phyloP scores from a whole-genome alignment of 352 stramenopile genomes.

The Phytopythium litorale region DNA sequence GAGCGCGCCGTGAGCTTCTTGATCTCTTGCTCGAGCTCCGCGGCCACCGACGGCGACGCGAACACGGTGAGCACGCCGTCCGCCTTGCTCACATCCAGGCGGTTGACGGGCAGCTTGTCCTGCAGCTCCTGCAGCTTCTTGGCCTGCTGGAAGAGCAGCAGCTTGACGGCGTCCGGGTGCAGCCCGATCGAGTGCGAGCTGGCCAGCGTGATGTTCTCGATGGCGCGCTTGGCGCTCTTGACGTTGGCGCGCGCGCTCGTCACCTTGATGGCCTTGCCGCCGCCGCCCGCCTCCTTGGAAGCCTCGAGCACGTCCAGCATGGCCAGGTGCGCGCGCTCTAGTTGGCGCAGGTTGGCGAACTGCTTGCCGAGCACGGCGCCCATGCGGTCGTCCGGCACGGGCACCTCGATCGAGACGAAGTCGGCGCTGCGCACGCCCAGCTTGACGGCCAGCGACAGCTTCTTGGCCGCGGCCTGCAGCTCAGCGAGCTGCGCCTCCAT shows the following conservation, averaged over 20 bases:
- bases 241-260: constrained; percentile 49
- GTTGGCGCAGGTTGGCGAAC: constrained; percentile 46
- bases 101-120: constrained; percentile 48
- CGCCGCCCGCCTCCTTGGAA: constrained; percentile 13
- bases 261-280: constrained; percentile 47
- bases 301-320: constrained; percentile 53
- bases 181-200: constrained; percentile 64
- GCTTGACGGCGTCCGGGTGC: constrained; percentile 71
- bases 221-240: constrained; percentile 29
- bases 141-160: constrained; percentile 73
- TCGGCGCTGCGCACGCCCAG: constrained; percentile 27
- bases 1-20: constrained; percentile 50
- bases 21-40: constrained; percentile 50
- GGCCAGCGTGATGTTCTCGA: constrained; percentile 71
- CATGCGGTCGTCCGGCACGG: constrained; percentile 58
- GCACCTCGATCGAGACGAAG: constrained; percentile 53
- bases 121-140: constrained; percentile 64
- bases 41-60: constrained; percentile 45
- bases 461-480: constrained; percentile 42
- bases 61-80: constrained; percentile 63
- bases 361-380: constrained; percentile 64
- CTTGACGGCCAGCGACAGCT: constrained; percentile 45
- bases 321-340: constrained; percentile 53
- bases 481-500: constrained; percentile 48
- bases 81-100: constrained; percentile 64